phyloP scores from a whole-genome alignment of 73 alveolate species.

The Tetrahymena elliotti region DNA sequence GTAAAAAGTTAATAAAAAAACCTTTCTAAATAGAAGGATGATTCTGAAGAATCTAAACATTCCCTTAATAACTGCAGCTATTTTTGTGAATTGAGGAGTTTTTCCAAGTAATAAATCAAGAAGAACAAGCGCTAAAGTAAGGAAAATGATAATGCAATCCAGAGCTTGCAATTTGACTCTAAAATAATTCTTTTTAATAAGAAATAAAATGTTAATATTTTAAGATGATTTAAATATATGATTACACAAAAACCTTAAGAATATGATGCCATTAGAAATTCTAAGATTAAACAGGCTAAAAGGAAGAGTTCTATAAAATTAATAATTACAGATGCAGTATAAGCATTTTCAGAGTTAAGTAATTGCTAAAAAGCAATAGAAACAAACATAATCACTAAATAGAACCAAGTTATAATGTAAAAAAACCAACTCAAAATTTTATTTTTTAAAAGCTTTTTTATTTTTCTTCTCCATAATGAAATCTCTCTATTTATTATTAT shows the following conservation, averaged over 20 bases:
- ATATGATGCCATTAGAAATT: conserved; percentile 1
- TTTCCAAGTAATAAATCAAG: not conserved
- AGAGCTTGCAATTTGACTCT: conserved; percentile 6
- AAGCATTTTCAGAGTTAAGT: not conserved
- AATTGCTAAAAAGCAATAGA: not conserved
- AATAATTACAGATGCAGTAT: not conserved
- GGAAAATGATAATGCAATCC: conserved; percentile 14
- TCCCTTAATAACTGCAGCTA: conserved; percentile 8
- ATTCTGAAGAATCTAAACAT: conserved; percentile 37
- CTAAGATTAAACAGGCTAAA: conserved; percentile 6
- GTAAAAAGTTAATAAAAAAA: not conserved
- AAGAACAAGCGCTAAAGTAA: conserved; percentile 14
- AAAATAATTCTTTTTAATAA: conserved; percentile 8
- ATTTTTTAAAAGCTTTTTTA: not conserved
- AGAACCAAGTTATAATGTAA: not conserved
- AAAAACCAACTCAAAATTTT: not conserved
- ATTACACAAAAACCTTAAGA: conserved; percentile 16
- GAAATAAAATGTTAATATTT: not conserved
- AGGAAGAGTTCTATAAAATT: not conserved
- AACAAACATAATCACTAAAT: not conserved
- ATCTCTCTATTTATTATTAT: not conserved
- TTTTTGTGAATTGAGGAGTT: not conserved
- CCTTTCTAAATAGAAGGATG: conserved; percentile 34
- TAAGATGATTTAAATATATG: not conserved
- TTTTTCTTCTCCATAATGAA: not conserved